These are phyloP conservation scores for Pseudophaeomoniella oleicola DNA, from an alignment of 2,329 filamentous ascomycete genomes.

Conservation along the genomic window DNA sequence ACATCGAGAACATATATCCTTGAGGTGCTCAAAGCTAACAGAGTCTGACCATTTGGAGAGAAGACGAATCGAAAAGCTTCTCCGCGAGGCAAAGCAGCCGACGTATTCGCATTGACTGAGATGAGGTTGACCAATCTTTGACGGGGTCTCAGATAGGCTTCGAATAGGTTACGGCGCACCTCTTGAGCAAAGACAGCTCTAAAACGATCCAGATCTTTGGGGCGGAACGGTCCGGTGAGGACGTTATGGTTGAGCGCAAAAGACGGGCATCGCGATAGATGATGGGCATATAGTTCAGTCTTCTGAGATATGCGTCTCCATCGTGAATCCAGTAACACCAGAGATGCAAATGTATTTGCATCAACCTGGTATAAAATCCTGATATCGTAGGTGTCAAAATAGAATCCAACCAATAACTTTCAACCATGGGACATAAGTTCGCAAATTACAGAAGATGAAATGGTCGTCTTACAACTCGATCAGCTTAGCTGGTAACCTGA, in stretches of 20 bases:
- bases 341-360: slow-evolving; percentile 31
- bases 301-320: slow-evolving; percentile 29
- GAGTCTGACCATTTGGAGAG: slow-evolving; percentile 57
- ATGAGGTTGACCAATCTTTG: slow-evolving; percentile 64
- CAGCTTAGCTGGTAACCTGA: slow-evolving; percentile 9
- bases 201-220: slow-evolving; percentile 41
- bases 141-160: slow-evolving; percentile 56
- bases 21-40: slow-evolving; percentile 74
- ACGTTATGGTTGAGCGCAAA: slow-evolving; percentile 22
- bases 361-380: slow-evolving; percentile 33
- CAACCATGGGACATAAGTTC: neutral
- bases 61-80: slow-evolving; percentile 77
- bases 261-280: slow-evolving; percentile 28
- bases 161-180: slow-evolving; percentile 63
- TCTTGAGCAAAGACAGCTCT: slow-evolving; percentile 54
- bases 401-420: too few species aligned
- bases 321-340: slow-evolving; percentile 27
- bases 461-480: slow-evolving; percentile 9
- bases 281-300: slow-evolving; percentile 29
- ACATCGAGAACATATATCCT: slow-evolving; percentile 68
- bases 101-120: slow-evolving; percentile 71
- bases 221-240: slow-evolving; percentile 17
- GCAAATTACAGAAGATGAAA: neutral
- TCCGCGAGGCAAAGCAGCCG: slow-evolving; percentile 61
- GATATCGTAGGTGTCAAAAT: too few species aligned